Percentiles rank a stretch among this genome's conserved stretches.
Conservation (phyloP, 208 protist species). For the Porcisia hertigi region DNA sequence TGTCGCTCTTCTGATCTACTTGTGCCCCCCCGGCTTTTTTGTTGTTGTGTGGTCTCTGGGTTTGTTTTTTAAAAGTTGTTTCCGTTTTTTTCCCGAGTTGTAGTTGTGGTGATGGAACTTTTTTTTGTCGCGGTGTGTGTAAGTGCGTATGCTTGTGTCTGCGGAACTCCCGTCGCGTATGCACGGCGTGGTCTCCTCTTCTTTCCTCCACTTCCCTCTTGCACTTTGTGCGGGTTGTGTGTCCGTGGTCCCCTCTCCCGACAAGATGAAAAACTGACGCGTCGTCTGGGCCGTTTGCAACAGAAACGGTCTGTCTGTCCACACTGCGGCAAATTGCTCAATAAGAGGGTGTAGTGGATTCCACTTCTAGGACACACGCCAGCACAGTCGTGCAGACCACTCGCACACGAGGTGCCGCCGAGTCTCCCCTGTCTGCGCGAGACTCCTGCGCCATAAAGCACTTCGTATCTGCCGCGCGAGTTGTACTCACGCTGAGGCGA, state of each 20-base stretch:
- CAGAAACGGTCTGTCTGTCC: no score
- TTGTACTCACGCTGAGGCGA: not conserved
- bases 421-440: no score
- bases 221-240: no score
- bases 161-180: not conserved
- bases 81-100: not conserved
- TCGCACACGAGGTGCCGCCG: not conserved
- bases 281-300: no score
- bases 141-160: conserved; percentile 1
- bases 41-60: not conserved
- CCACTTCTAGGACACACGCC: not conserved
- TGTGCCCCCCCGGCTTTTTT: not conserved
- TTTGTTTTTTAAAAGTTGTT: not conserved
- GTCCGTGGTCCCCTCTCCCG: not conserved
- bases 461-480: not conserved
- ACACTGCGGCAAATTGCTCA: not conserved
- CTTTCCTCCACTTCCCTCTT: no score
- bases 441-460: not conserved
- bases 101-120: not conserved
- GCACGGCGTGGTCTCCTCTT: no score
- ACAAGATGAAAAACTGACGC: no score
- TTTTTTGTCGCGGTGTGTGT: not conserved
- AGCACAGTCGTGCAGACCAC: not conserved
- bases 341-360: no score
- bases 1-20: not conserved